Conservation (phyloP, 2,329 filamentous ascomycete species). For the Pestalotiopsis fici region DNA sequence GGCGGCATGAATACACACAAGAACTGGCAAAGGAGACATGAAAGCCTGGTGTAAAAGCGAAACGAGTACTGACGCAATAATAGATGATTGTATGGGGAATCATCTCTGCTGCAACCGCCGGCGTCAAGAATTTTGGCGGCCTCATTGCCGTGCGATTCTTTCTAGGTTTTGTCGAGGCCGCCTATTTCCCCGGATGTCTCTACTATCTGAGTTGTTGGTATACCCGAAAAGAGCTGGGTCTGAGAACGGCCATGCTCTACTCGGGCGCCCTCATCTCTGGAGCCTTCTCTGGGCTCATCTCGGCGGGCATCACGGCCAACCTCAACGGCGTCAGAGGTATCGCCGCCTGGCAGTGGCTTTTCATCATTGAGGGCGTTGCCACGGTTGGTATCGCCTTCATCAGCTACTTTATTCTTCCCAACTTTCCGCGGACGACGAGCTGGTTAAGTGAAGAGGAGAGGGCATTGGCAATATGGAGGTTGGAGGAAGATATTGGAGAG, state of each 20-base stretch:
- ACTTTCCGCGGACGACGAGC: conserved; percentile 63
- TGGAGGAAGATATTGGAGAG: conserved; percentile 66
- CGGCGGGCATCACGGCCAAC: conserved; percentile 65
- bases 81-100: conserved; percentile 51
- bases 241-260: conserved; percentile 68
- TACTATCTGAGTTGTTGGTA: conserved; percentile 71
- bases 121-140: conserved; percentile 33
- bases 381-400: conserved; percentile 62
- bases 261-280: conserved; percentile 70
- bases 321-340: conserved; percentile 60
- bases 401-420: conserved; percentile 63
- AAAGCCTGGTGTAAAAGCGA: not conserved
- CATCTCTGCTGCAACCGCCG: conserved; percentile 43
- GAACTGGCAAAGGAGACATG: not conserved
- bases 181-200: conserved; percentile 56
- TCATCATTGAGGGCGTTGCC: conserved; percentile 70
- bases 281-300: conserved; percentile 69
- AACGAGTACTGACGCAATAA: too few relatives aligned
- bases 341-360: conserved; percentile 65
- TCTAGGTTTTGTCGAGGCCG: conserved; percentile 43
- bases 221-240: conserved; percentile 65
- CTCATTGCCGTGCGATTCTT: conserved; percentile 43
- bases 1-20: not conserved
- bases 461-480: conserved; percentile 58
- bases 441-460: conserved; percentile 61